Evolutionary conservation across 768 basidiomycete genomes (phyloP).

Genomic region (Paxillus rubicundulus): DNA sequence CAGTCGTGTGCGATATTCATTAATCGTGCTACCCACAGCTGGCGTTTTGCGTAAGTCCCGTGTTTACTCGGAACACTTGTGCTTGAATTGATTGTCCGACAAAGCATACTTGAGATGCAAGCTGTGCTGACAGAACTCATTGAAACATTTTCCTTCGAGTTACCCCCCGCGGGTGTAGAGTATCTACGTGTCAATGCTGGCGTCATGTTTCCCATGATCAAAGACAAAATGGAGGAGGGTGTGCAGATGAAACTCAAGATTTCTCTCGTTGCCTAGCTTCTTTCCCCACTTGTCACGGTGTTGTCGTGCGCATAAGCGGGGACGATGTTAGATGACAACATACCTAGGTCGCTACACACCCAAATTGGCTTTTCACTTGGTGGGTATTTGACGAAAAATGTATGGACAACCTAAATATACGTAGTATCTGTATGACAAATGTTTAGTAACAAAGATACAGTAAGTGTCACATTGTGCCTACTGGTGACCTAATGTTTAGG

Average conservation of each 20-base stretch:
- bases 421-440: no score
- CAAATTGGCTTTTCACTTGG: no score
- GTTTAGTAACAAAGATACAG: no score
- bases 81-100: constrained; percentile 1
- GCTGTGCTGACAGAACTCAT: constrained; percentile 34
- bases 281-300: neutral
- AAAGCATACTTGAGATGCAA: constrained; percentile 35
- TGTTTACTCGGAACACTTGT: neutral
- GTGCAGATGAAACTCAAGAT: constrained; percentile 36
- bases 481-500: no score
- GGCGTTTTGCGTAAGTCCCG: constrained; percentile 12
- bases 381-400: no score
- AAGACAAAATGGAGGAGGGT: constrained; percentile 24
- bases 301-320: no score
- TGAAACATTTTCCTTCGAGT: constrained; percentile 34
- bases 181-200: constrained; percentile 32
- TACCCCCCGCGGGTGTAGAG: constrained; percentile 29
- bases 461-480: no score
- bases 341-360: no score
- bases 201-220: constrained; percentile 34
- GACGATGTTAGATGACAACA: no score
- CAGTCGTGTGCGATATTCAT: neutral
- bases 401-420: no score
- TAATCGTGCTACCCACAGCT: neutral
- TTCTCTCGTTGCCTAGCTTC: constrained; percentile 9